phyloP scores from a whole-genome alignment of 345 rosid species.

The Heritiera fomes region DNA sequence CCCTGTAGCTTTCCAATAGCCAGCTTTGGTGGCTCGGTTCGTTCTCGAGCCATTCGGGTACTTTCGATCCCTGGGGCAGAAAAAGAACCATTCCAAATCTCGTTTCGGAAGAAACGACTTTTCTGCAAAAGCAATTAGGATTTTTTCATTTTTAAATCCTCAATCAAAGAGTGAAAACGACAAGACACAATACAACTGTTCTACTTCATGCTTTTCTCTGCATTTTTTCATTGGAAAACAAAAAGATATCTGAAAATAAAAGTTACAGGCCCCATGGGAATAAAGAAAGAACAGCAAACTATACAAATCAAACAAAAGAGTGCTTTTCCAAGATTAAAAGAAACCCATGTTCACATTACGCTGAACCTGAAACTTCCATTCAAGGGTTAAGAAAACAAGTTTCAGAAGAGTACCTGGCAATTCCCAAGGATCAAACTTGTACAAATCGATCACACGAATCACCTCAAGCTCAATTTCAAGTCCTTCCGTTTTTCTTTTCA shows the following conservation, averaged over 20 bases:
- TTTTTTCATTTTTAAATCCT: neutral
- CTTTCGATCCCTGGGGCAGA: conserved; percentile 81
- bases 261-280: conserved; percentile 23
- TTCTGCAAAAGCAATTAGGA: conserved; percentile 42
- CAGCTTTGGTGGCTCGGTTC: conserved; percentile 84
- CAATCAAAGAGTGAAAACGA: neutral
- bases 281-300: conserved; percentile 20
- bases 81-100: conserved; percentile 95
- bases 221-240: too few relatives aligned
- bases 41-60: conserved; percentile 81
- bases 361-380: neutral
- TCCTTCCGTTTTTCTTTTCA: conserved; percentile 64
- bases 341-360: conserved; percentile 29
- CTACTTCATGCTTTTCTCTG: too few relatives aligned
- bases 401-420: conserved; percentile 57
- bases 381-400: too few relatives aligned
- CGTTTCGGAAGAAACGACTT: conserved; percentile 75
- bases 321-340: conserved; percentile 29
- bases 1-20: conserved; percentile 96
- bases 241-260: conserved; percentile 12
- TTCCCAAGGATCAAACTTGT: conserved; percentile 97
- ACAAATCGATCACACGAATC: conserved; percentile 73
- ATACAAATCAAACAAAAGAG: conserved; percentile 31
- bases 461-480: conserved; percentile 85
- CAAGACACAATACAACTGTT: too few relatives aligned